Conservation (phyloP, 169 alveolate species). For the Ichthyophthirius multifiliis region DNA sequence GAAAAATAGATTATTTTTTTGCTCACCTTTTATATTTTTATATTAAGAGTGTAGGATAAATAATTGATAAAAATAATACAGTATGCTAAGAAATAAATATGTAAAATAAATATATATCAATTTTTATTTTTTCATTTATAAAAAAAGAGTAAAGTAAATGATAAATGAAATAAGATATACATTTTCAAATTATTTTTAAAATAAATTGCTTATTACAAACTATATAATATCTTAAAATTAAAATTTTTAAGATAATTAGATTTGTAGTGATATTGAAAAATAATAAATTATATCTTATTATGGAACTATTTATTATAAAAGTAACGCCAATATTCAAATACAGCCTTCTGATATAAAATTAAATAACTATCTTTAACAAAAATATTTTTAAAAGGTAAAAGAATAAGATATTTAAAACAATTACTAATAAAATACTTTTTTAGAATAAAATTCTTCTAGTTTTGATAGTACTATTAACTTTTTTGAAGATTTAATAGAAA, state of each 20-base stretch:
- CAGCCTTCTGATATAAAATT: neutral
- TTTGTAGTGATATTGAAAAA: too few relatives aligned
- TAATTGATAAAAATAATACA: neutral
- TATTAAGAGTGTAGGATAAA: neutral
- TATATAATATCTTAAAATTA: too few relatives aligned
- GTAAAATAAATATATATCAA: neutral
- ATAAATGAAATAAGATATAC: neutral
- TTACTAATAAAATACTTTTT: too few relatives aligned
- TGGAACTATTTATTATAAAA: neutral
- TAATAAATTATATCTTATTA: too few relatives aligned
- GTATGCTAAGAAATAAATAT: neutral
- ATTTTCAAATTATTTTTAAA: neutral
- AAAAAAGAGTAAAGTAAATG: neutral
- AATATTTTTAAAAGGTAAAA: neutral
- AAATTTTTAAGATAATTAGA: too few relatives aligned
- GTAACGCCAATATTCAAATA: neutral
- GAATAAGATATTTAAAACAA: neutral
- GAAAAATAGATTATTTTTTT: conserved; percentile 8
- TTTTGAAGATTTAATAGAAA: conserved; percentile 19
- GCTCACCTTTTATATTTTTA: conserved; percentile 6
- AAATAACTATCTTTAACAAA: too few relatives aligned
- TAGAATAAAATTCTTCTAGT: neutral
- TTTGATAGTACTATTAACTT: conserved; percentile 12
- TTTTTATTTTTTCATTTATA: neutral
- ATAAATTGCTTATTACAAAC: too few relatives aligned